These are phyloP conservation scores for Wickerhamomyces sydowiorum DNA, from an alignment of 805 yeast species.

Conservation along the genomic window DNA sequence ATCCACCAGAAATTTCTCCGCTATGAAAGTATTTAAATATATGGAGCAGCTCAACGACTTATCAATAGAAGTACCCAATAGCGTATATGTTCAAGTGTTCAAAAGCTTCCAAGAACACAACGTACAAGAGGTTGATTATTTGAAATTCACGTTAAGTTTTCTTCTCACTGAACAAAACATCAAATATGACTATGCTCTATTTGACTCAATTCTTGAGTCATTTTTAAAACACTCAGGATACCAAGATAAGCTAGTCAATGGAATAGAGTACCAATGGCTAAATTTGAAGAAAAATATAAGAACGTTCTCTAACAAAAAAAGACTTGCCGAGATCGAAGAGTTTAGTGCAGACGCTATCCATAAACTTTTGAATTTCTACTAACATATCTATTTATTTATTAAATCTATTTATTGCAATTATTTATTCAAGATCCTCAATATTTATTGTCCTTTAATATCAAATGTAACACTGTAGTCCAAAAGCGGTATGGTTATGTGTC, in stretches of 20 bases:
- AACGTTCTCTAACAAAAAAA: neutral
- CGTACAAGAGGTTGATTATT: neutral
- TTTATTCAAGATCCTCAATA: neutral
- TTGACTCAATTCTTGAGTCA: neutral
- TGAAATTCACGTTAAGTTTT: neutral
- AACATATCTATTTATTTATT: neutral
- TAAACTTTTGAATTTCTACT: neutral
- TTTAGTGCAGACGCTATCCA: neutral
- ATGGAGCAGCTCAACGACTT: constrained; percentile 3
- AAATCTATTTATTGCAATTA: neutral
- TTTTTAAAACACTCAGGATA: neutral
- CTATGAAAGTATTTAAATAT: constrained; percentile 1
- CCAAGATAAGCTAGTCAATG: neutral
- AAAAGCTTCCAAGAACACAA: neutral
- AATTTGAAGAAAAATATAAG: neutral
- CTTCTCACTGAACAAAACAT: neutral
- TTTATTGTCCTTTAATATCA: neutral
- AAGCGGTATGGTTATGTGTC: neutral
- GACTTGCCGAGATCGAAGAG: neutral
- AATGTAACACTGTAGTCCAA: neutral
- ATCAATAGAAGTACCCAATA: neutral
- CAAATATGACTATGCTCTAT: neutral
- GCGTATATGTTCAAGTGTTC: neutral
- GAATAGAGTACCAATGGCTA: neutral
- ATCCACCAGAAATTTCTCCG: constrained; percentile 1